These are phyloP conservation scores for Aegilops bicornis DNA, from an alignment of 176 grass and related monocot species.

Conservation along the genomic window DNA sequence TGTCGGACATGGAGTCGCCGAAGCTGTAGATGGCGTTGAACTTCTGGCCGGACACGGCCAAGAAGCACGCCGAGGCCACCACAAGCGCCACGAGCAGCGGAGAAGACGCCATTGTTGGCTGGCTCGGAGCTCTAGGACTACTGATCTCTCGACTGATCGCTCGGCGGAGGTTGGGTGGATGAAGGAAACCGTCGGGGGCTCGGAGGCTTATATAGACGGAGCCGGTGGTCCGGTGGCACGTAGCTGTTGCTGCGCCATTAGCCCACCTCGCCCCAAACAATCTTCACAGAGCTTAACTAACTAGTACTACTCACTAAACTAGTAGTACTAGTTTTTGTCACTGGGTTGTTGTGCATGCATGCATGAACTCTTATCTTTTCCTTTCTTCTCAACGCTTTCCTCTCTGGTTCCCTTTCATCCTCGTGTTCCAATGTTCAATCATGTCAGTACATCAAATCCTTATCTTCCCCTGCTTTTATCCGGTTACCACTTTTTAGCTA, in stretches of 20 bases:
- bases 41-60: constrained; percentile 48
- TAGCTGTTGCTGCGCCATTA: constrained; percentile 51
- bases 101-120: constrained; percentile 25
- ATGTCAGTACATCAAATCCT: neutral
- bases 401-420: neutral
- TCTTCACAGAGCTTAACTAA: neutral
- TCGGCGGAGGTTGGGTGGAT: neutral
- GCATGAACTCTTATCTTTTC: neutral
- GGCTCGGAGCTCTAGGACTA: neutral
- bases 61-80: neutral
- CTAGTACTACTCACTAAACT: neutral
- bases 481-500: neutral
- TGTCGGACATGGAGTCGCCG: constrained; percentile 91
- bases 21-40: constrained; percentile 89
- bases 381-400: neutral
- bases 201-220: constrained; percentile 21
- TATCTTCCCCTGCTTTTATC: constrained; percentile 2
- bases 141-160: neutral
- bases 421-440: constrained; percentile 25
- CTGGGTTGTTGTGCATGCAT: constrained; percentile 34
- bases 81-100: constrained; percentile 29
- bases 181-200: neutral
- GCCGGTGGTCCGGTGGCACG: constrained; percentile 26
- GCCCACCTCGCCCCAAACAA: constrained; percentile 12
- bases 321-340: neutral